phyloP scores from a whole-genome alignment of 2,329 filamentous ascomycete species.

The Raffaelea albimanens region DNA sequence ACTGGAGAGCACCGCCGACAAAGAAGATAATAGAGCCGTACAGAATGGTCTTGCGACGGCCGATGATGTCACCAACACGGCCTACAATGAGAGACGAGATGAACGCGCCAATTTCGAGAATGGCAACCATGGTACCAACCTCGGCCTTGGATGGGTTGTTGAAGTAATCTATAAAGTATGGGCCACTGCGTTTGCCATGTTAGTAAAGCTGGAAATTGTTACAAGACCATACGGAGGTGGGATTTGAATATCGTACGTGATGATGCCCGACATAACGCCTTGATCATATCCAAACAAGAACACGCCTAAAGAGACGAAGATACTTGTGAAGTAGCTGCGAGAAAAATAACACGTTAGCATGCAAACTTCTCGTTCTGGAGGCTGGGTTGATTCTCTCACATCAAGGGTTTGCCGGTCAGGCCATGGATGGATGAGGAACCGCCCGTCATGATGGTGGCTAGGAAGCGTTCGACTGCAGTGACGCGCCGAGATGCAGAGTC shows the following conservation, averaged over 20 bases:
- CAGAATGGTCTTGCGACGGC: slow-evolving; percentile 79
- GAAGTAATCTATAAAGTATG: slow-evolving; percentile 87
- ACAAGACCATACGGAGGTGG: too few species aligned
- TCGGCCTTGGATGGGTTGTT: slow-evolving; percentile 77
- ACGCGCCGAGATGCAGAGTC: slow-evolving; percentile 54
- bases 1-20: slow-evolving; percentile 75
- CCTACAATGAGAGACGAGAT: slow-evolving; percentile 82
- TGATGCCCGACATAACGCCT: slow-evolving; percentile 73
- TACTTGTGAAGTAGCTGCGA: slow-evolving; percentile 92
- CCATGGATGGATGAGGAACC: slow-evolving; percentile 72
- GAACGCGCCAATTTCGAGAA: slow-evolving; percentile 87
- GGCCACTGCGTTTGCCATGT: too few species aligned
- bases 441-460: slow-evolving; percentile 81
- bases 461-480: slow-evolving; percentile 55
- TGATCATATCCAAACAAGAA: slow-evolving; percentile 88
- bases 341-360: slow-evolving; percentile 4
- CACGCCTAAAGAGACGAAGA: slow-evolving; percentile 78
- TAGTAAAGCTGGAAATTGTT: too few species aligned
- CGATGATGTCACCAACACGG: slow-evolving; percentile 82
- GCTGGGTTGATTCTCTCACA: slow-evolving; percentile 42
- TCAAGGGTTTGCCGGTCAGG: slow-evolving; percentile 87
- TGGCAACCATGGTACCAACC: slow-evolving; percentile 95
- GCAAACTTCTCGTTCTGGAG: too few species aligned
- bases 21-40: slow-evolving; percentile 89
- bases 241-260: slow-evolving; percentile 49